A percentile compares a stretch with the other conserved stretches of the same genome.
These are phyloP conservation scores for Globisporangium perplexum DNA, from an alignment of 352 stramenopile genomes.

Conservation along the genomic window DNA sequence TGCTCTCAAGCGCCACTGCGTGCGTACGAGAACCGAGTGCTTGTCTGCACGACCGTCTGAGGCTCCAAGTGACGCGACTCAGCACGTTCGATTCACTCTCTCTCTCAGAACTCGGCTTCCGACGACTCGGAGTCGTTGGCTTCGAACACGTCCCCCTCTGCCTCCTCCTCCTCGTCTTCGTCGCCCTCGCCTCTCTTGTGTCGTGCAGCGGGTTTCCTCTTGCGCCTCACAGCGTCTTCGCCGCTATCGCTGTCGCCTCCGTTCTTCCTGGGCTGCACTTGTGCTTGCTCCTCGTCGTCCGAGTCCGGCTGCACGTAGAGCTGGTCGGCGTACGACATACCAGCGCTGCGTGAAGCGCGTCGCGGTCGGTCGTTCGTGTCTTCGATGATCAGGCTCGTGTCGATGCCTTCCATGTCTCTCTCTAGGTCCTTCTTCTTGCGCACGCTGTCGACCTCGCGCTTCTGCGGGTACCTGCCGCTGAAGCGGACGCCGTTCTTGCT, in stretches of 20 bases:
- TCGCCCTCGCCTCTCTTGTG: slow-evolving; percentile 9
- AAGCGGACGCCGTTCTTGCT: slow-evolving; percentile 42
- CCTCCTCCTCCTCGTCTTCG: slow-evolving; percentile 8
- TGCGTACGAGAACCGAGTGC: too few species aligned
- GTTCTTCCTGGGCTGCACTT: neutral
- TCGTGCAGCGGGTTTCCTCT: slow-evolving; percentile 2
- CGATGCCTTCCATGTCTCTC: slow-evolving; percentile 77
- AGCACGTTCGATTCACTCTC: neutral
- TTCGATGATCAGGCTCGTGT: slow-evolving; percentile 72
- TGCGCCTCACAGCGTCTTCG: slow-evolving; percentile 11
- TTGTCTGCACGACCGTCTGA: neutral
- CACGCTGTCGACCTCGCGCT: slow-evolving; percentile 52
- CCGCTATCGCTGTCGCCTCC: slow-evolving; percentile 22
- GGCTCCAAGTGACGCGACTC: neutral
- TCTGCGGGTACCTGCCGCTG: slow-evolving; percentile 49
- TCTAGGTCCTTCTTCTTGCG: slow-evolving; percentile 67
- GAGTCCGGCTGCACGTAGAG: slow-evolving; percentile 4
- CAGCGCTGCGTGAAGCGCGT: neutral
- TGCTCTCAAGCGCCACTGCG: too few species aligned
- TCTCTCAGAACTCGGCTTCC: slow-evolving; percentile 29
- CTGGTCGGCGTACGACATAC: slow-evolving; percentile 8
- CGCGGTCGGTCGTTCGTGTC: slow-evolving; percentile 13
- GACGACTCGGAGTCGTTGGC: slow-evolving; percentile 29
- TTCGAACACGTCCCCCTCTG: slow-evolving; percentile 7
- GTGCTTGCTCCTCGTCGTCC: slow-evolving; percentile 18